Percentiles rank a stretch among this genome's conserved stretches.
Evolutionary conservation across 768 basidiomycete genomes (phyloP).

Genomic region (Pisolithus orientalis): DNA sequence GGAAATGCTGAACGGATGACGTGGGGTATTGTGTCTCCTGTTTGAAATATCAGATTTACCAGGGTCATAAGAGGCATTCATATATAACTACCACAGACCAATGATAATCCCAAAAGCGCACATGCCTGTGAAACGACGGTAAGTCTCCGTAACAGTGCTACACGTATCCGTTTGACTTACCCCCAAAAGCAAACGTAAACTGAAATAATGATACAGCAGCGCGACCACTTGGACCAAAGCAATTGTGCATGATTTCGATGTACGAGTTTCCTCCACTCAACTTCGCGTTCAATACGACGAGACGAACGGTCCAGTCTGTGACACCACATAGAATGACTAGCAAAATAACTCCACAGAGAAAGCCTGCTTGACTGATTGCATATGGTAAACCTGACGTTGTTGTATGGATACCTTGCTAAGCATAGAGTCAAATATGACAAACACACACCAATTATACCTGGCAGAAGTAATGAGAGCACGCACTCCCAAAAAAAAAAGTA

Average conservation of each 20-base stretch:
- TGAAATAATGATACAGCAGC: constrained; percentile 96
- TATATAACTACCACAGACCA: constrained; percentile 26
- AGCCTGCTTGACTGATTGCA: constrained; percentile 90
- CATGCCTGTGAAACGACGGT: constrained; percentile 61
- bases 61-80: background rate
- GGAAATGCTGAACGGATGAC: constrained; percentile 88
- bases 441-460: constrained; percentile 67
- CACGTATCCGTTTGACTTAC: constrained; percentile 32
- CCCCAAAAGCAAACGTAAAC: constrained; percentile 96
- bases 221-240: constrained; percentile 87
- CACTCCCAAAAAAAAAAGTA: background rate
- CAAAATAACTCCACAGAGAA: constrained; percentile 80
- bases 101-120: constrained; percentile 98
- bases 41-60: background rate
- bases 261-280: constrained; percentile 88
- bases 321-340: constrained; percentile 73
- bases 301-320: constrained; percentile 97
- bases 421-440: background rate
- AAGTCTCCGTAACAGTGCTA: background rate
- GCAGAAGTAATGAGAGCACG: constrained; percentile 12
- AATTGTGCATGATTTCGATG: constrained; percentile 90
- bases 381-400: constrained; percentile 74
- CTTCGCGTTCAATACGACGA: constrained; percentile 95
- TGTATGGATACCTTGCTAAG: background rate
- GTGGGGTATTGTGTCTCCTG: constrained; percentile 93